Evolutionary conservation across 2,329 filamentous ascomycete genomes (phyloP).

Genomic region (Penicillium oxalicum): DNA sequence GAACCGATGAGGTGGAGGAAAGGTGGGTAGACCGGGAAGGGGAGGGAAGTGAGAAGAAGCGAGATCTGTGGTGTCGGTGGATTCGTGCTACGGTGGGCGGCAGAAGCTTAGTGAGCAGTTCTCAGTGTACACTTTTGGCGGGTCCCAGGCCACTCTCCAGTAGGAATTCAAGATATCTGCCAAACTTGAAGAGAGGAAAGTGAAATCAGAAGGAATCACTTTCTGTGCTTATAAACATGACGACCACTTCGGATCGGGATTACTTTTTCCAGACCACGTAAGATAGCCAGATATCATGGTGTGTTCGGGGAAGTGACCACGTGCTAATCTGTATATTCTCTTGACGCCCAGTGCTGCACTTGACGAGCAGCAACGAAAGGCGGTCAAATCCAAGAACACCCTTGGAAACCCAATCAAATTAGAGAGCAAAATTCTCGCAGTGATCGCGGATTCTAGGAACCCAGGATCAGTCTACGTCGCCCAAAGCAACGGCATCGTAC

Average conservation of each 20-base stretch:
- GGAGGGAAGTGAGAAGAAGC: conserved; percentile 21
- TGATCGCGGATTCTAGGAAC: conserved; percentile 60
- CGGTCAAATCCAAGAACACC: conserved; percentile 70
- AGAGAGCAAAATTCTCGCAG: conserved; percentile 78
- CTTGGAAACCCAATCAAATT: conserved; percentile 74
- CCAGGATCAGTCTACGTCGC: conserved; percentile 66
- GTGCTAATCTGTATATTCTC: conserved; percentile 1
- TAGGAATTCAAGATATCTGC: conserved; percentile 7
- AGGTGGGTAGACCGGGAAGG: conserved; percentile 19
- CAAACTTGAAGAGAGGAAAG: not conserved
- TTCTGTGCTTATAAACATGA: conserved; percentile 40
- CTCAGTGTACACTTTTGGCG: conserved; percentile 6
- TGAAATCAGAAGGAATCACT: not conserved
- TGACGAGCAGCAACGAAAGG: conserved; percentile 54
- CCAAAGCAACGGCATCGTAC: conserved; percentile 77
- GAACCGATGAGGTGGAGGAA: conserved; percentile 20
- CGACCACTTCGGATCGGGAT: conserved; percentile 65
- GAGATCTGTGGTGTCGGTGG: conserved; percentile 30
- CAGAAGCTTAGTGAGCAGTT: conserved; percentile 30
- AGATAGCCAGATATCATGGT: conserved; percentile 27
- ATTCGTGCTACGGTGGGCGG: conserved; percentile 29
- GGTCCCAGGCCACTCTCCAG: conserved; percentile 8
- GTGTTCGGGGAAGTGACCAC: not conserved
- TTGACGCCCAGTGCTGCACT: conserved; percentile 41
- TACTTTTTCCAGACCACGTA: conserved; percentile 94